Evolutionary conservation across 2,329 filamentous ascomycete genomes (phyloP).

Genomic region (Epichloe baconii): DNA sequence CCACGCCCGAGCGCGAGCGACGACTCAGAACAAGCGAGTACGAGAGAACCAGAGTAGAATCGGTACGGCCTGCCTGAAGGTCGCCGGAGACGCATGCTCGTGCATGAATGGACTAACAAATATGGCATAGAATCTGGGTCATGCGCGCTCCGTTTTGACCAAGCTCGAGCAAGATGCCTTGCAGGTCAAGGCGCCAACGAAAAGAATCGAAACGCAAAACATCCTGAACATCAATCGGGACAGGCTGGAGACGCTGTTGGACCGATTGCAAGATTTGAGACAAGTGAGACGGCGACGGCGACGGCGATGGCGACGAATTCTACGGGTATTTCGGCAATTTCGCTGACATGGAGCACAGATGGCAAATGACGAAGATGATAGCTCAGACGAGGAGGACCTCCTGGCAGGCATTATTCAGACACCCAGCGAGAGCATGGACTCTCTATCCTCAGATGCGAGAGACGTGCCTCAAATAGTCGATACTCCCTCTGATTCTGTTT

Average conservation of each 20-base stretch:
- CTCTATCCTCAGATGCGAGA: slow-evolving; percentile 17
- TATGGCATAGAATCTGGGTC: slow-evolving; percentile 49
- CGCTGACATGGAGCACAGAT: slow-evolving; percentile 15
- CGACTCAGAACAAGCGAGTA: slow-evolving; percentile 48
- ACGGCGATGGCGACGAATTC: not conserved
- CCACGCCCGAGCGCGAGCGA: slow-evolving; percentile 44
- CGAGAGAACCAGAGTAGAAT: slow-evolving; percentile 38
- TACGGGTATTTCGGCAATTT: not conserved
- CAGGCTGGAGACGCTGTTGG: slow-evolving; percentile 49
- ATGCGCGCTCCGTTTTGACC: slow-evolving; percentile 55
- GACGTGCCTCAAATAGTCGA: slow-evolving; percentile 11
- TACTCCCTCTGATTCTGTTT: slow-evolving; percentile 6
- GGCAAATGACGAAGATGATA: slow-evolving; percentile 25
- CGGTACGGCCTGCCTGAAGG: slow-evolving; percentile 25
- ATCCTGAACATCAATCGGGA: slow-evolving; percentile 54
- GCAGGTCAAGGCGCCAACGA: slow-evolving; percentile 42
- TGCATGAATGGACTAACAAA: not conserved
- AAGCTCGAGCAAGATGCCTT: slow-evolving; percentile 57
- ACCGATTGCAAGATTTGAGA: slow-evolving; percentile 54
- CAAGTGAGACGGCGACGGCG: slow-evolving; percentile 31
- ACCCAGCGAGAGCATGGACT: slow-evolving; percentile 39
- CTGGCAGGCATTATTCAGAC: slow-evolving; percentile 41
- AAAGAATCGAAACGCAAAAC: slow-evolving; percentile 46
- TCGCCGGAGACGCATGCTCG: not conserved
- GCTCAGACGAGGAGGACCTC: slow-evolving; percentile 44